phyloP scores from a whole-genome alignment of 2,329 filamentous ascomycete species.

The Hypoxylon sp. region DNA sequence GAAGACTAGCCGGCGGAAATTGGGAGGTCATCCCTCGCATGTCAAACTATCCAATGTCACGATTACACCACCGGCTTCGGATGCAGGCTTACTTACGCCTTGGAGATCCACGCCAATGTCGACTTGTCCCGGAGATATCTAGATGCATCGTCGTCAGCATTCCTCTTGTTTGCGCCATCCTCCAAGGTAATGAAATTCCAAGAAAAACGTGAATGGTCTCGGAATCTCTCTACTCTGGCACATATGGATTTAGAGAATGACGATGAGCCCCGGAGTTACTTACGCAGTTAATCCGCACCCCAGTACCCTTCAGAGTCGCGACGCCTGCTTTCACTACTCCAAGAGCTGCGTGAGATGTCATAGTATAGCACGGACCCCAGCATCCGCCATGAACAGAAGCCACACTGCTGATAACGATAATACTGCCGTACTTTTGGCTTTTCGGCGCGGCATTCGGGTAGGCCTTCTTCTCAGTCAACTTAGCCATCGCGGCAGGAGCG shows the following conservation, averaged over 20 bases:
- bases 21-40: constrained; percentile 66
- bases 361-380: constrained; percentile 73
- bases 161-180: neutral
- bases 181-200: neutral
- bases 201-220: too few species aligned
- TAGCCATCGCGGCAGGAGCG: constrained; percentile 74
- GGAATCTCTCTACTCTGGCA: too few species aligned
- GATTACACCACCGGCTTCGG: neutral
- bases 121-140: constrained; percentile 57
- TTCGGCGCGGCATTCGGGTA: constrained; percentile 75
- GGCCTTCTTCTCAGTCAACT: constrained; percentile 66
- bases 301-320: constrained; percentile 69
- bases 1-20: constrained; percentile 68
- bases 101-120: constrained; percentile 61
- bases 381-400: constrained; percentile 71
- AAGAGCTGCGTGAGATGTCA: constrained; percentile 71
- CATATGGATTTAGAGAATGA: neutral
- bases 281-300: constrained; percentile 71
- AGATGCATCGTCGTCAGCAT: neutral
- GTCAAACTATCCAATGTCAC: constrained; percentile 58
- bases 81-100: constrained; percentile 53
- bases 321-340: constrained; percentile 73
- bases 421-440: constrained; percentile 71
- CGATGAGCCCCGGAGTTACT: neutral
- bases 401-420: constrained; percentile 72